Conservation (phyloP, 2,329 filamentous ascomycete species). For the Pseudogymnoascus sp. region DNA sequence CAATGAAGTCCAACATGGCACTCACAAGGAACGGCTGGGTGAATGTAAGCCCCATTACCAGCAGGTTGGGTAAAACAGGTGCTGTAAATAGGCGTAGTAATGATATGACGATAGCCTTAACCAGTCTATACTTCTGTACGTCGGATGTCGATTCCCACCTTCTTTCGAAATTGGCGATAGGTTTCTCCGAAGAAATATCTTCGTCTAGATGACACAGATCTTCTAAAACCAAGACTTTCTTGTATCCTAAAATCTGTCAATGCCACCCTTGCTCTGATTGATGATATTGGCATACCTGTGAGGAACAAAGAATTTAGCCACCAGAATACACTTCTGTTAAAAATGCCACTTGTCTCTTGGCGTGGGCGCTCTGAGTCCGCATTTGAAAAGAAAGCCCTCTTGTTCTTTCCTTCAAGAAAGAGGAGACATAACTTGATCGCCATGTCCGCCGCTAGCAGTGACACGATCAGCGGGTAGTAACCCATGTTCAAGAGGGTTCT, state of each 20-base stretch:
- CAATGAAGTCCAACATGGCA: not conserved
- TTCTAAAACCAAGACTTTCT: not conserved
- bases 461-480: not conserved
- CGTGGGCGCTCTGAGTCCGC: not conserved
- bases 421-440: not conserved
- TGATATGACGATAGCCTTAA: not conserved
- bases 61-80: not conserved
- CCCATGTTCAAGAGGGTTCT: not conserved
- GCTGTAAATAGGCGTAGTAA: not conserved
- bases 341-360: constrained; percentile 2
- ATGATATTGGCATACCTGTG: not conserved
- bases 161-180: not conserved
- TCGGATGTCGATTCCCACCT: not conserved
- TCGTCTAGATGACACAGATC: not conserved
- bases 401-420: not conserved
- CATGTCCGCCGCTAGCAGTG: not conserved
- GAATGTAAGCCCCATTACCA: not conserved
- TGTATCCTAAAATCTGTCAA: not conserved
- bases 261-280: not conserved
- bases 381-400: not conserved
- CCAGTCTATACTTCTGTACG: not conserved
- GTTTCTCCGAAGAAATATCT: not conserved
- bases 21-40: not conserved
- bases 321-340: not conserved
- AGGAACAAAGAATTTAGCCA: constrained; percentile 1